phyloP scores from a whole-genome alignment of 768 basidiomycete species.

The Phylloporus rhodoxanthus region DNA sequence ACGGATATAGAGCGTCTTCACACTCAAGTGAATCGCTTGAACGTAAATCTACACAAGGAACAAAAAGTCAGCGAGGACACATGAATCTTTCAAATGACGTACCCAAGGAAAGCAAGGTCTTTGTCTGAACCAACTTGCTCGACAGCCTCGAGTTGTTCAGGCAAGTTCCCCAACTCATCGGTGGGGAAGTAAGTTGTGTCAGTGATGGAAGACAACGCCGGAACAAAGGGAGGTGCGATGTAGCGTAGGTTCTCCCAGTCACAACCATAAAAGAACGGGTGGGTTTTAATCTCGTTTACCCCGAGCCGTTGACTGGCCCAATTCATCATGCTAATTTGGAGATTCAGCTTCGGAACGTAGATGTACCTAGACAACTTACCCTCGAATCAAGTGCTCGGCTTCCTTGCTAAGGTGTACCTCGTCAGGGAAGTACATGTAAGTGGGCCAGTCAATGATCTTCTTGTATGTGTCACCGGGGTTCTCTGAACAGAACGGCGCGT shows the following conservation, averaged over 20 bases:
- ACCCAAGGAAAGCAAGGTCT: slow-evolving; percentile 65
- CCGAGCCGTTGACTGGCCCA: slow-evolving; percentile 71
- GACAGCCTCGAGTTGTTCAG: slow-evolving; percentile 53
- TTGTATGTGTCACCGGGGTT: slow-evolving; percentile 97
- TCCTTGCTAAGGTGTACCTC: slow-evolving; percentile 92
- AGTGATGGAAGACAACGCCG: slow-evolving; percentile 83
- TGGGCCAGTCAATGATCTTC: slow-evolving; percentile 95
- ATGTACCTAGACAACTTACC: slow-evolving; percentile 41
- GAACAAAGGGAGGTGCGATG: slow-evolving; percentile 95
- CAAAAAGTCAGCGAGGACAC: neutral
- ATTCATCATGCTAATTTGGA: slow-evolving; percentile 67
- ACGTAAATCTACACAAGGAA: slow-evolving; percentile 58
- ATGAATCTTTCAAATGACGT: slow-evolving; percentile 18
- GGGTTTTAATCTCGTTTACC: slow-evolving; percentile 83
- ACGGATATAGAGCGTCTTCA: neutral
- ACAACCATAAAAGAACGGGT: slow-evolving; percentile 93
- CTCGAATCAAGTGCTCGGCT: slow-evolving; percentile 82
- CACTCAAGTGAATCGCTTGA: slow-evolving; percentile 59
- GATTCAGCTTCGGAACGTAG: slow-evolving; percentile 5
- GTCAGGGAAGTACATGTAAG: slow-evolving; percentile 88
- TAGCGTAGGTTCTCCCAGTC: slow-evolving; percentile 90
- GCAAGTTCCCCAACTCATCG: slow-evolving; percentile 76
- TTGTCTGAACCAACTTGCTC: slow-evolving; percentile 62
- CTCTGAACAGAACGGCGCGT: slow-evolving; percentile 96
- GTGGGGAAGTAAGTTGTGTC: slow-evolving; percentile 97